Conservation (phyloP, 805 yeast genomes). For the Metschnikowia cerradonensis region DNA sequence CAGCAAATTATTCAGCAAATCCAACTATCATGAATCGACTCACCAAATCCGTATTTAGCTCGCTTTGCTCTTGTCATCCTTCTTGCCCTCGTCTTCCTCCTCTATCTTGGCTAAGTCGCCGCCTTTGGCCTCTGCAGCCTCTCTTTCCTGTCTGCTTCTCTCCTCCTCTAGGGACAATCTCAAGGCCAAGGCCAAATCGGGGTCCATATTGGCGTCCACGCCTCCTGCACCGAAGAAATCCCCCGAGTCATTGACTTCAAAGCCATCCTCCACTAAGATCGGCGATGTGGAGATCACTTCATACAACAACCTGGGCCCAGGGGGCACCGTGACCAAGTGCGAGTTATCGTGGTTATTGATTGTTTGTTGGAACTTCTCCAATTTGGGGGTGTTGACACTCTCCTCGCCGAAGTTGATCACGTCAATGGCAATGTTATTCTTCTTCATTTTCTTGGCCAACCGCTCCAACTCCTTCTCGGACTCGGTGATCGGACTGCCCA, state of each 20-base stretch:
- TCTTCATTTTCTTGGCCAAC: conserved; percentile 88
- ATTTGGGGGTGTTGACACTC: conserved; percentile 64
- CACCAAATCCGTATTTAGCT: neutral
- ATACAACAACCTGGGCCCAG: conserved; percentile 79
- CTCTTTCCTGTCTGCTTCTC: conserved; percentile 83
- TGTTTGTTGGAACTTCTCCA: conserved; percentile 71
- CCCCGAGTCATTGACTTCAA: conserved; percentile 38
- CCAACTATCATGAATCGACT: too few species aligned
- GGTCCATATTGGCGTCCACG: conserved; percentile 86
- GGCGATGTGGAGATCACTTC: conserved; percentile 78
- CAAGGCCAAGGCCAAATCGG: conserved; percentile 93
- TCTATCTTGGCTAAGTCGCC: conserved; percentile 32
- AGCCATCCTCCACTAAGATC: conserved; percentile 65
- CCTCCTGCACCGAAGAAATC: conserved; percentile 41
- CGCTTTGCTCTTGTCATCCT: conserved; percentile 9
- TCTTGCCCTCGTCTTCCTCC: conserved; percentile 20
- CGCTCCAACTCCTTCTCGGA: conserved; percentile 68
- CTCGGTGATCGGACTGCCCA: conserved; percentile 79
- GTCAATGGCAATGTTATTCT: conserved; percentile 87
- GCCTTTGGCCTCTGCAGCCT: conserved; percentile 35
- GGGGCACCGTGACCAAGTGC: conserved; percentile 81
- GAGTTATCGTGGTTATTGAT: conserved; percentile 76
- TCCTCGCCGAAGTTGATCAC: conserved; percentile 91
- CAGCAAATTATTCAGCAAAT: neutral
- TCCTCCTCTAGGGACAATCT: conserved; percentile 94